Evolutionary conservation across 768 basidiomycete species (phyloP).

Genomic region (Candolleomyces aberdarensis): DNA sequence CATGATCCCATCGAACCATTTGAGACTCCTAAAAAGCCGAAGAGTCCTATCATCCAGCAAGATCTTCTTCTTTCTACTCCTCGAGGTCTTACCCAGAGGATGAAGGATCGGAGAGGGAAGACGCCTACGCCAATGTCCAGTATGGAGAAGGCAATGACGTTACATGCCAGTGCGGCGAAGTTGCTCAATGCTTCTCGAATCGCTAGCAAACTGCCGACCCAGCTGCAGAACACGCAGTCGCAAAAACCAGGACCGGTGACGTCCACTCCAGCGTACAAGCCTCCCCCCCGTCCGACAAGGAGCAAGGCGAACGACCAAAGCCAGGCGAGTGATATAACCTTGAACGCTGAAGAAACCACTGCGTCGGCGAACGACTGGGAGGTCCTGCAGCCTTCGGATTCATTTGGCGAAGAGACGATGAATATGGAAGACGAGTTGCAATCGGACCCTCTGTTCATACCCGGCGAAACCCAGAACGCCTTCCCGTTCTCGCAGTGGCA

Average conservation of each 20-base stretch:
- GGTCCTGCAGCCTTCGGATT: slow-evolving; percentile 8
- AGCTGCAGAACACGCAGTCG: not conserved
- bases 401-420: slow-evolving; percentile 12
- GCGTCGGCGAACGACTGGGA: slow-evolving; percentile 10
- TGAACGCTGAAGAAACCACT: not conserved
- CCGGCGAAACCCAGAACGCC: slow-evolving; percentile 48
- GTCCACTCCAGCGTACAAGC: not conserved
- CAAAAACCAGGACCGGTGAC: not conserved
- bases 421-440: slow-evolving; percentile 27
- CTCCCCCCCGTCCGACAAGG: not conserved
- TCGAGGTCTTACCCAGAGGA: slow-evolving; percentile 34
- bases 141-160: slow-evolving; percentile 1
- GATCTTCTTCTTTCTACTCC: slow-evolving; percentile 12
- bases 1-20: slow-evolving; percentile 45
- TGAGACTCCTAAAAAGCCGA: slow-evolving; percentile 28
- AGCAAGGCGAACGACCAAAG: not conserved
- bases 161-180: not conserved
- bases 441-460: slow-evolving; percentile 46
- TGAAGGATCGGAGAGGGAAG: slow-evolving; percentile 39
- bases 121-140: slow-evolving; percentile 4
- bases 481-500: slow-evolving; percentile 54
- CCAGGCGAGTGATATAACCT: no score
- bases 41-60: slow-evolving; percentile 18
- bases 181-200: not conserved
- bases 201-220: not conserved